Evolutionary conservation across 176 grass and related monocot genomes (phyloP), one percentile per base, ranked within the genome.

Genomic region (Oryza brachyantha): DNA sequence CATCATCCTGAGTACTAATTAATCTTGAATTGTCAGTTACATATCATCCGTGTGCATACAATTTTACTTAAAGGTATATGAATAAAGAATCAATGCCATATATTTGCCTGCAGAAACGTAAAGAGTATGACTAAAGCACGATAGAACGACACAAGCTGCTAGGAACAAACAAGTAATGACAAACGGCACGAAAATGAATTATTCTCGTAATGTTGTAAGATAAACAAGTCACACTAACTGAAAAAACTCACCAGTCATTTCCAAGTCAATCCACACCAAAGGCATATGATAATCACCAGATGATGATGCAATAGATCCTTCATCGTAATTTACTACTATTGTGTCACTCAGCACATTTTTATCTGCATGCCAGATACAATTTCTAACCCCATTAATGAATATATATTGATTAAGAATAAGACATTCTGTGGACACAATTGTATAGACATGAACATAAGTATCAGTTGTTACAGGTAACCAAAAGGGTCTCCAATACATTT

Each of bases 181-280:
- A 5, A 54, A 29, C 7, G 25, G 14, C 22, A 81, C 0, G 0
- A 75, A 80, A 81, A 12, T 69, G 2, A 57, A 67, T 60, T 39
- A 0, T 21, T 40, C 28, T 14, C 0, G 43, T 54, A 8, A 41
- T 25, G 5, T 55, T 55, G 29, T 35, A 40, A 79, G 12, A 66
- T 43, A 32, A 21, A 85, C 5, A 72, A 65, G 25, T 40, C 37
- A n/a, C 40, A 26, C 22, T 29, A 59, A 29, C 32, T 57, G 35
- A 2, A 43, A 83, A 40, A 3, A 80, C 64, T 66, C 27, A 97
- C 91, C 94, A 35, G 91, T 91, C 94, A 97, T 93, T 97, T 97
- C 94, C 86, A 97, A 73, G 79, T 97, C 94, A 71, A 97, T 93
- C 91, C 94, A 97, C 26, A 93, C 94, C 64, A 93, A 90, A 59